Percentiles rank a stretch among this genome's conserved stretches.
phyloP scores from a whole-genome alignment of 176 grass and related monocot genomes.

The Oryza brachyantha region DNA sequence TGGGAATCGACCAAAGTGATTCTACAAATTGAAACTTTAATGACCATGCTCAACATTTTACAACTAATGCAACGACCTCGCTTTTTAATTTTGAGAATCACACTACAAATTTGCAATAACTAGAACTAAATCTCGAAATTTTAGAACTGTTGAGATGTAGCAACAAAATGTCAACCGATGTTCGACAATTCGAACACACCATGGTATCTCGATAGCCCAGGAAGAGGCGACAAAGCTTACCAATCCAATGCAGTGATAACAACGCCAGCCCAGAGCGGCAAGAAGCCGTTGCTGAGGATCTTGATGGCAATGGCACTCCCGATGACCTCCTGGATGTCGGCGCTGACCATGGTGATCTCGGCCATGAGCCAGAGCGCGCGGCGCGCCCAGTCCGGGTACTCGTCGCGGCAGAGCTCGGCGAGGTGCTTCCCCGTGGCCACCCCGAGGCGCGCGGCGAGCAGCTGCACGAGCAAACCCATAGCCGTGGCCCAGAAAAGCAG shows the following conservation, averaged over 20 bases:
- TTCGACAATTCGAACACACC: background rate
- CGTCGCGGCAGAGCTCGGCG: constrained; percentile 81
- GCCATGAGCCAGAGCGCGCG: constrained; percentile 78
- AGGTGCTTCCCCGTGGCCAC: constrained; percentile 80
- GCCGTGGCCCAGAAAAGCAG: constrained; percentile 73
- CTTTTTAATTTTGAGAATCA: background rate
- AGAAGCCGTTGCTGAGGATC: constrained; percentile 65
- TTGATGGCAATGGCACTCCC: constrained; percentile 87
- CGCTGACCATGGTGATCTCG: constrained; percentile 79
- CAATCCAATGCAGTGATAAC: constrained; percentile 79
- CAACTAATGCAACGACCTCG: background rate
- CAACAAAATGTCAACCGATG: background rate
- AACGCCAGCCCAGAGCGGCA: constrained; percentile 81
- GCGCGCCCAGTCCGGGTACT: constrained; percentile 75
- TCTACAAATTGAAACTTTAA: background rate
- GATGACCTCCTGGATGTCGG: constrained; percentile 94
- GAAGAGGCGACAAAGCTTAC: constrained; percentile 31
- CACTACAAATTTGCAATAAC: background rate
- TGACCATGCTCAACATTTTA: background rate
- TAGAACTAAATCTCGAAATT: background rate
- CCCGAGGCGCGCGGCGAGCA: constrained; percentile 70
- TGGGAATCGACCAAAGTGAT: background rate
- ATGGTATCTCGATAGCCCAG: background rate
- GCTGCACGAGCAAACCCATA: constrained; percentile 81
- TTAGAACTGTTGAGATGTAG: background rate